Conservation (phyloP, 345 rosid genomes). For the Populus alba region DNA sequence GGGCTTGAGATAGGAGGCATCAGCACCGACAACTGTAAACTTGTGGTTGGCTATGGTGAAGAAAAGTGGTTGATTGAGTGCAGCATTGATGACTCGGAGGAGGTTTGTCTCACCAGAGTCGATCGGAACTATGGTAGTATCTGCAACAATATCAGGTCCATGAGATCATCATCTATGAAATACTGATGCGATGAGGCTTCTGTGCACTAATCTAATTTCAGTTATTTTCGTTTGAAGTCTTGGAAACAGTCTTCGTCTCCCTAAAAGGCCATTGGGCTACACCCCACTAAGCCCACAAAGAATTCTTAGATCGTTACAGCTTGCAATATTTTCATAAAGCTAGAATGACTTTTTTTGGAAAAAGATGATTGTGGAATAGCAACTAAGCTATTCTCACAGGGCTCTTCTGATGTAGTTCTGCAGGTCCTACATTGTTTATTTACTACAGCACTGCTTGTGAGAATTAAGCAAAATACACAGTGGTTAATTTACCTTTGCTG, state of each 20-base stretch:
- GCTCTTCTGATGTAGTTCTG: neutral
- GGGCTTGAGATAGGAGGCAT: slow-evolving; percentile 74
- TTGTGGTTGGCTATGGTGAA: slow-evolving; percentile 76
- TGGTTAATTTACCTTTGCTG: slow-evolving; percentile 44
- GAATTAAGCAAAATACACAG: neutral
- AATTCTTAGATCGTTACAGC: neutral
- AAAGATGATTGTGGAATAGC: neutral
- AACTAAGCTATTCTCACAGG: neutral
- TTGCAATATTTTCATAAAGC: neutral
- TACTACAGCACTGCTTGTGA: neutral
- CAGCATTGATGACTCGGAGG: slow-evolving; percentile 77
- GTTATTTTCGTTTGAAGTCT: neutral
- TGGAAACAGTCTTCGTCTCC: neutral
- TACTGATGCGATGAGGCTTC: neutral
- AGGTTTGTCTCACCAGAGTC: slow-evolving; percentile 75
- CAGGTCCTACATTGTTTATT: neutral
- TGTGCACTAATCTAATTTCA: neutral
- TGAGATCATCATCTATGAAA: neutral
- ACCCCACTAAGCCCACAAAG: neutral
- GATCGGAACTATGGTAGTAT: slow-evolving; percentile 62
- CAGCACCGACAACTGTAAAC: slow-evolving; percentile 89
- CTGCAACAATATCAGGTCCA: slow-evolving; percentile 34
- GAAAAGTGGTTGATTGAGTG: slow-evolving; percentile 78
- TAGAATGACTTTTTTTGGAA: too few relatives aligned
- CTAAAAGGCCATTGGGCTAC: neutral